Evolutionary conservation across 805 yeast genomes (phyloP), one percentile per base, ranked within the genome.

Genomic region (Lachancea mirantina): DNA sequence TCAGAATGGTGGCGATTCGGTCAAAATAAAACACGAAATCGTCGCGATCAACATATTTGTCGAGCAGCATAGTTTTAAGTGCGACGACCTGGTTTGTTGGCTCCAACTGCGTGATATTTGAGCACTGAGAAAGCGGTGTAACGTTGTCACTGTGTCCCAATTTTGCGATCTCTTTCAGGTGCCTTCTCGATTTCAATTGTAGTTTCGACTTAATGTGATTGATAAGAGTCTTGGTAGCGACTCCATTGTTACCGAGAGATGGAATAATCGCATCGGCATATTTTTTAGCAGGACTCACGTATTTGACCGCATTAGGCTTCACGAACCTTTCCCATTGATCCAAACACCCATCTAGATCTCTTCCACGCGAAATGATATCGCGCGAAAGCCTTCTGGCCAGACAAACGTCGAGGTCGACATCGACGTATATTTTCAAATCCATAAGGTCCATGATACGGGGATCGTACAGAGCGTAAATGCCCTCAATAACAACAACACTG

Each of bases 361-460:
- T 65, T 1, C 94, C 95, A 39, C 98, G 66, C 40, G 79, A 76
- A 9, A 83, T 67, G 33, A 85, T 87, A 55, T 92, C 98, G 49
- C 98, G 68, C 4, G 84, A 75, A 26, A 92, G 62, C 47, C 98
- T 67, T 48, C 98, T 68, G 4, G 95, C 88, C 46, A 92, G 67
- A 57, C 98, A 92, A 10, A 89, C 73, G 52, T 92, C 98, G 45
- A 87, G 65, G 49, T 88, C 97, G 2, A 96, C 92, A 46, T 89
- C 96, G 3, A 92, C 96, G 55, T 76, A 92, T 13, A 89, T 74
- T 57, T 83, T 89, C 38, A 85, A 66, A 49, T 89, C 94, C 80
- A 88, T 81, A 49, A 87, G 50, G 8, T 72, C 79, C 34, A 80
- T 59, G 11, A 92, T 58, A 25, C 87, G 68, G 28, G 68, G 67